Base-by-base conservation (phyloP, 768 basidiomycete species). In the Leccinum pellstonianum region DNA sequence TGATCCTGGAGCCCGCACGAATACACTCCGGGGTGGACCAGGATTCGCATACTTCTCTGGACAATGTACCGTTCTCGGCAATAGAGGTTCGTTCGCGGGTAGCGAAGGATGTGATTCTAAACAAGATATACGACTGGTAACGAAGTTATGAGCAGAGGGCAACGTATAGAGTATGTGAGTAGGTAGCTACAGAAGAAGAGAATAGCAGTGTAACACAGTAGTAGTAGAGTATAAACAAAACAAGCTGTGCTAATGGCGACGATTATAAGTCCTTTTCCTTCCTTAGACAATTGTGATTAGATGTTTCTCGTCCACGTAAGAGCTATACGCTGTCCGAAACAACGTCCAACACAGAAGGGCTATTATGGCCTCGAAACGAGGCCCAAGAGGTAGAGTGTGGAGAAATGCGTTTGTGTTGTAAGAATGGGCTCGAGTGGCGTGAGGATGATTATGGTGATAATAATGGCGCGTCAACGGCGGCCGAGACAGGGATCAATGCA, bases 281-380 rank as follows among this genome's bases (percentile, higher is more conserved):
- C 62, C 62, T 48, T 60, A 19, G 52, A 63, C 35, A 19, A 35
- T 38, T 55, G 57, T 55, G 60, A 69, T 70, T 69, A 71, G 55
- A 60, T 62, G 12, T 43, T 31, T 38, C 23, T 55, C 51, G 41
- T 56, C 46, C 10, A 50, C 50, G 55, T 48, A 19, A 54, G 49
- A 49, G 25, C 57, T 25, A 23, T 52, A 37, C 15, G 52, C 12
- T 54, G 56, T 55, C 62, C 59, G 60, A 55, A 57, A 51, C 41
- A 43, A 61, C 54, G 23, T 17, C 41, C 53, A 10, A 31, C 46
- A 48, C 23, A 15, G 33, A 37, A 48, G 46, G 49, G 38, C 23
- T 14, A 60, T 55, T 64, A 64, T 61, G 29, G 23, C 54, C 51
- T 52, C 60, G 58, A 19, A 25, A 54, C 43, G 55, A 61, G 58